These are phyloP conservation scores for Calocera viscosa DNA, from an alignment of 768 basidiomycete species.

Conservation along the genomic window DNA sequence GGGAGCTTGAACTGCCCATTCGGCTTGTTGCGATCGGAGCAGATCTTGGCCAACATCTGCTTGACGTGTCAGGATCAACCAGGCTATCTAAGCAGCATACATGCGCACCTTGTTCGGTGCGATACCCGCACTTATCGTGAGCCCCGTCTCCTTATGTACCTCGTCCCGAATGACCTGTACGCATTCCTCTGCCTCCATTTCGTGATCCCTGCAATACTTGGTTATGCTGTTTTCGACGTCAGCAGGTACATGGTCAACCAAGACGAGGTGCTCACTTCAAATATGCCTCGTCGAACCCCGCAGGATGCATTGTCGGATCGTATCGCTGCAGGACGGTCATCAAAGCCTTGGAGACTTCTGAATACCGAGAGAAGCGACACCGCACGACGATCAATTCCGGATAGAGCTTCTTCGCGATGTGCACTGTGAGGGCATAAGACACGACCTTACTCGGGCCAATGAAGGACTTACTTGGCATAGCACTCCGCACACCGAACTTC, in stretches of 20 bases:
- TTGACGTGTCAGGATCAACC: slow-evolving; percentile 16
- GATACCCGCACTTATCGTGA: slow-evolving; percentile 92
- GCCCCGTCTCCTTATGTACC: slow-evolving; percentile 62
- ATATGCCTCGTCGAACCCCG: slow-evolving; percentile 84
- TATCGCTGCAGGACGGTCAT: slow-evolving; percentile 45
- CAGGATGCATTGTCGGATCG: slow-evolving; percentile 60
- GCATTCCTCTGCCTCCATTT: slow-evolving; percentile 55
- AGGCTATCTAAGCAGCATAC: slow-evolving; percentile 14
- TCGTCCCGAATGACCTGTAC: slow-evolving; percentile 61
- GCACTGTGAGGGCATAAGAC: slow-evolving; percentile 36
- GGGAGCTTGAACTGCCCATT: slow-evolving; percentile 77
- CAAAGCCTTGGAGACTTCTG: slow-evolving; percentile 44
- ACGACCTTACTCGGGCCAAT: background rate
- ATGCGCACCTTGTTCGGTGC: slow-evolving; percentile 77
- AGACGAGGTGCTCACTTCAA: slow-evolving; percentile 51
- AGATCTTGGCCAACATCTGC: slow-evolving; percentile 93
- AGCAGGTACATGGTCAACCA: background rate
- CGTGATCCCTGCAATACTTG: slow-evolving; percentile 57
- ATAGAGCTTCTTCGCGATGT: slow-evolving; percentile 87
- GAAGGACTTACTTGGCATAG: slow-evolving; percentile 68
- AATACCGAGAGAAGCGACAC: slow-evolving; percentile 48
- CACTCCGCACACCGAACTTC: slow-evolving; percentile 81
- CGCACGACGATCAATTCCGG: slow-evolving; percentile 67
- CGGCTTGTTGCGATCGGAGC: slow-evolving; percentile 91
- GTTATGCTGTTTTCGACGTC: slow-evolving; percentile 51